phyloP scores from a whole-genome alignment of 2,329 filamentous ascomycete genomes.

The Triangularia verruculosa region DNA sequence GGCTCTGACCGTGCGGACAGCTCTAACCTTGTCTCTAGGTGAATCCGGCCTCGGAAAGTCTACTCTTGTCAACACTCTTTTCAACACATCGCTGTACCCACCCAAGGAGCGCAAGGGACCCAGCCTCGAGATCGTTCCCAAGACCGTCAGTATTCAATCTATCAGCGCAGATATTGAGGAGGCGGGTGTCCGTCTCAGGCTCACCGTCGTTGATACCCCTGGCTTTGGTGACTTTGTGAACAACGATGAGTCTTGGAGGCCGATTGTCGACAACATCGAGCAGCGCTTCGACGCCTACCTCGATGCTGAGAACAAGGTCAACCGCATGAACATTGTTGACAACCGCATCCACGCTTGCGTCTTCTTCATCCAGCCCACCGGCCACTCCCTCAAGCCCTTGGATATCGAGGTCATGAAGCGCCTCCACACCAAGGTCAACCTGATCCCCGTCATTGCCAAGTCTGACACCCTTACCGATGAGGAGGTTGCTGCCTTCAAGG shows the following conservation, averaged over 20 bases:
- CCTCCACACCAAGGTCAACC: slow-evolving; percentile 99
- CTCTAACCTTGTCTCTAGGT: slow-evolving; percentile 54
- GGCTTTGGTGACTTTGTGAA: slow-evolving; percentile 99
- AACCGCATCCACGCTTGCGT: slow-evolving; percentile 99
- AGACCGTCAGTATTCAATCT: slow-evolving; percentile 92
- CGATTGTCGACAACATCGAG: slow-evolving; percentile 99
- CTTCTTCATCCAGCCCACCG: slow-evolving; percentile 99
- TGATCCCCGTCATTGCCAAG: slow-evolving; percentile 99
- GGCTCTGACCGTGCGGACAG: slow-evolving; percentile 4
- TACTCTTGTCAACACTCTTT: slow-evolving; percentile 96
- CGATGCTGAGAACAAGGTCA: slow-evolving; percentile 99
- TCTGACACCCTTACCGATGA: slow-evolving; percentile 96
- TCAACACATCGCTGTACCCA: slow-evolving; percentile 98
- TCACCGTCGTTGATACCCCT: slow-evolving; percentile 96
- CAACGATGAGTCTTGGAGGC: slow-evolving; percentile 99
- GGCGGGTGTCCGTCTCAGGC: slow-evolving; percentile 90
- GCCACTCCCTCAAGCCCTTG: slow-evolving; percentile 95
- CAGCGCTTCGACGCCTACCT: slow-evolving; percentile 98
- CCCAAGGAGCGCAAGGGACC: slow-evolving; percentile 98
- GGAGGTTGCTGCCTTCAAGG: slow-evolving; percentile 91
- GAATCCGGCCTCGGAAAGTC: slow-evolving; percentile 99
- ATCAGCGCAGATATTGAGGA: slow-evolving; percentile 98
- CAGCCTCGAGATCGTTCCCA: slow-evolving; percentile 96
- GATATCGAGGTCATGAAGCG: slow-evolving; percentile 99
- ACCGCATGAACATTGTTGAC: slow-evolving; percentile 99